Evolutionary conservation across 2,329 filamentous ascomycete genomes (phyloP), one percentile per base, ranked within the genome.

Genomic region (Dothideomycetes sp.): DNA sequence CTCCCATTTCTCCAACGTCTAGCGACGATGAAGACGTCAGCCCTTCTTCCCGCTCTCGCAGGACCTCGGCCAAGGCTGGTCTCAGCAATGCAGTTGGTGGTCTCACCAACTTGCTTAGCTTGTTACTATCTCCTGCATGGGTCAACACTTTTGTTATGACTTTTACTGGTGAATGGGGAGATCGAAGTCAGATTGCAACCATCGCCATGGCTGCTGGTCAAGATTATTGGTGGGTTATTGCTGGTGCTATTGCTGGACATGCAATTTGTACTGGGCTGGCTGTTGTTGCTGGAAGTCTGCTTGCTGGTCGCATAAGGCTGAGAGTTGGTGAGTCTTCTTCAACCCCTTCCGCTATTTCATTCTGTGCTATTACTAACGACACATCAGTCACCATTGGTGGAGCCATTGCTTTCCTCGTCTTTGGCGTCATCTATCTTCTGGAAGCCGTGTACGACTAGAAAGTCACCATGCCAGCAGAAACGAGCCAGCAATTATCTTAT

Each of bases 131-230:
- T 61, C 91, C 91, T 1, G 91, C 88, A 1, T 98, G 91, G 91
- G 91, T 98, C 11, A 89, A 96, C 64, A 98, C 91, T 0, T 98
- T 98, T 57, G 77, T 93, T 52, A 98, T 98, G 91, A 98, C 91
- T 2, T 98, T 98, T 65, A 66, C 98, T 19, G 91, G 91, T 31
- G 91, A 98, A 61, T 98, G 91, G 91, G 91, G 91, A 42, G 91
- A 98, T 56, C 79, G 91, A 50, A 94, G 85, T 58, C 91, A 98
- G 65, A 96, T 98, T 54, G 91, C 91, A 16, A 98, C 91, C 0
- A 94, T 98, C 56, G 91, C 91, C 39, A 98, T 98, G 91, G 91
- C 91, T 36, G 89, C 91, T 24, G 91, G 91, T 15, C 85, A 94
- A 61, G 91, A 98, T 59, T 98, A 96, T 62, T 96, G 89, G 89